Percentiles rank a stretch among this genome's conserved stretches.
Conservation (phyloP, 306 rosid genomes). For the Prunus kanzakura region DNA sequence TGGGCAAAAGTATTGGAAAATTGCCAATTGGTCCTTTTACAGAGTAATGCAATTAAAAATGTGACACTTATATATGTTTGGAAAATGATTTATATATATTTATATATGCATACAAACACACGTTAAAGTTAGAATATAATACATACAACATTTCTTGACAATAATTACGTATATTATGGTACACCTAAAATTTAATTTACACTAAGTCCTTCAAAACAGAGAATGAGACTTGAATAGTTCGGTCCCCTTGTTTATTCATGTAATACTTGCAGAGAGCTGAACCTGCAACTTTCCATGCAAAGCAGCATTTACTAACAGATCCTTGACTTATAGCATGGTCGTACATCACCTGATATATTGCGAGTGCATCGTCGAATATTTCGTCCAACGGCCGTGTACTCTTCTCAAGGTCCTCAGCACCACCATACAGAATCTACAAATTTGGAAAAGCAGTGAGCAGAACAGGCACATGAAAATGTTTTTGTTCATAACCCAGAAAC, state of each 20-base stretch:
- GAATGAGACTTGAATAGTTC: constrained; percentile 15
- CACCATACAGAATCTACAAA: constrained; percentile 49
- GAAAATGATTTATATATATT: too few species aligned
- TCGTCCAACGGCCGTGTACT: constrained; percentile 35
- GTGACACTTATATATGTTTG: too few species aligned
- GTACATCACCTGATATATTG: constrained; percentile 49
- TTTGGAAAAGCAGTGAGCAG: constrained; percentile 11
- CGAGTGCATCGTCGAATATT: constrained; percentile 53
- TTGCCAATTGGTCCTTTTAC: too few species aligned
- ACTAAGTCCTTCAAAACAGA: constrained; percentile 51
- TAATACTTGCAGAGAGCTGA: constrained; percentile 36
- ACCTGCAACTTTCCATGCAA: constrained; percentile 74
- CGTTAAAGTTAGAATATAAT: not conserved
- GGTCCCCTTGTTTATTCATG: constrained; percentile 26
- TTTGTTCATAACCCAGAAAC: not conserved
- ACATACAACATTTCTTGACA: not conserved
- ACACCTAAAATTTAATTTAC: not conserved
- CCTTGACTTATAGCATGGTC: constrained; percentile 26
- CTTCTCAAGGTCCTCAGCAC: constrained; percentile 38
- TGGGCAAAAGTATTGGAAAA: too few species aligned
- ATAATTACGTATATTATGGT: too few species aligned
- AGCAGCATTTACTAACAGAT: constrained; percentile 14
- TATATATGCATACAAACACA: not conserved
- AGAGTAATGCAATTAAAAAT: too few species aligned
- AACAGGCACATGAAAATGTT: not conserved